Conservation (phyloP, 192 early-diverging fungal species). For the Jimgerdemannia flammicorona region DNA sequence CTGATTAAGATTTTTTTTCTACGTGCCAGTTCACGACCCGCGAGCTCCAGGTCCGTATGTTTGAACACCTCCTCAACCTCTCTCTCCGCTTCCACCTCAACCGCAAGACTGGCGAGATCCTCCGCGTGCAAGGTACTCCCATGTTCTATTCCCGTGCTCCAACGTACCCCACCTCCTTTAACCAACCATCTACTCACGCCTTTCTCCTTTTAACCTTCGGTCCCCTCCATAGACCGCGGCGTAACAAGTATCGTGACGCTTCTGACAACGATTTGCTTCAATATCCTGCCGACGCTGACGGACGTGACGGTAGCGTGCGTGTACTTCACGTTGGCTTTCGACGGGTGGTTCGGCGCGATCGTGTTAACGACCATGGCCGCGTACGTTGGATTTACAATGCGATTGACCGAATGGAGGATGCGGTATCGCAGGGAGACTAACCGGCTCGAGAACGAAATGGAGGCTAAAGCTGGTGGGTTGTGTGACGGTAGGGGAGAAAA, state of each 20-base stretch:
- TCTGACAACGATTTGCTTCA: slow-evolving; percentile 80
- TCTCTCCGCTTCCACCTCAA: slow-evolving; percentile 90
- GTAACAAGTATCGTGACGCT: slow-evolving; percentile 71
- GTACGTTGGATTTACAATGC: slow-evolving; percentile 75
- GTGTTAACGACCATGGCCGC: slow-evolving; percentile 81
- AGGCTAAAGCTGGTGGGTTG: slow-evolving; percentile 62
- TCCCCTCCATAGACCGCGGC: slow-evolving; percentile 47
- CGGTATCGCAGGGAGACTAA: slow-evolving; percentile 74
- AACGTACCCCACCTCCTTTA: neutral
- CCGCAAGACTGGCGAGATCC: slow-evolving; percentile 92
- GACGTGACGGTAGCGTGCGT: slow-evolving; percentile 81
- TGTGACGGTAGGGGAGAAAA: slow-evolving; percentile 30
- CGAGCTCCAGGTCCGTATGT: slow-evolving; percentile 86
- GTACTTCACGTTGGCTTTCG: slow-evolving; percentile 63
- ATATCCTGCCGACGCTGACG: slow-evolving; percentile 81
- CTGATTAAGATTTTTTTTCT: neutral
- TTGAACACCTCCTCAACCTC: slow-evolving; percentile 84
- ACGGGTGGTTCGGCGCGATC: slow-evolving; percentile 75
- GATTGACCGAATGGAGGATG: slow-evolving; percentile 82
- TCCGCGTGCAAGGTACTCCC: slow-evolving; percentile 65
- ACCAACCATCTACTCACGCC: neutral
- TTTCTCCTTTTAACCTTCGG: neutral
- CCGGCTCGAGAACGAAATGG: slow-evolving; percentile 76
- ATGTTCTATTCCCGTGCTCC: neutral
- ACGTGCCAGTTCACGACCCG: slow-evolving; percentile 73